These are phyloP conservation scores for Thalia dealbata DNA, from an alignment of 176 grass and related monocot species.

Conservation along the genomic window DNA sequence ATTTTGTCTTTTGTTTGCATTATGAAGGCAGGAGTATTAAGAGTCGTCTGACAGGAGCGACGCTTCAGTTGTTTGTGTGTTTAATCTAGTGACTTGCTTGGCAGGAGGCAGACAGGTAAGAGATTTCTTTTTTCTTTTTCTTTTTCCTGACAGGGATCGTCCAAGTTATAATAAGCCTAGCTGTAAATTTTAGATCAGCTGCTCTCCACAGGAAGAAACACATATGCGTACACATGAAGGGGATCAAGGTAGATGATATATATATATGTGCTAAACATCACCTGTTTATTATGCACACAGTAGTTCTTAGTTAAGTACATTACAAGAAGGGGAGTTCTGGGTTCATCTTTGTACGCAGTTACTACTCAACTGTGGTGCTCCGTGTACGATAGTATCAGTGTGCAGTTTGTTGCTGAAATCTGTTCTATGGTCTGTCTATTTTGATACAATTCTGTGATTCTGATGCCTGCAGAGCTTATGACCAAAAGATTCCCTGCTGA, in stretches of 20 bases:
- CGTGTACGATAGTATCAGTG: background rate
- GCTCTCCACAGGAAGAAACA: background rate
- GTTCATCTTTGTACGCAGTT: no score
- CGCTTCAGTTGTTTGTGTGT: background rate
- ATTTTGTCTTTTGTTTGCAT: background rate
- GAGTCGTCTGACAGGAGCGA: background rate
- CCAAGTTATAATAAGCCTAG: background rate
- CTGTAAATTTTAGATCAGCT: background rate
- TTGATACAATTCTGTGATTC: background rate
- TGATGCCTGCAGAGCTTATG: no score
- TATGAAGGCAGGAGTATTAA: no score
- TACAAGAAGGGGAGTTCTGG: background rate
- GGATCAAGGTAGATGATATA: no score
- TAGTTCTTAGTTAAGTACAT: no score
- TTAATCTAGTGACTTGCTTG: background rate
- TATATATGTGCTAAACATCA: background rate
- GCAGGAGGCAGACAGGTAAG: background rate
- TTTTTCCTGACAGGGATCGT: background rate
- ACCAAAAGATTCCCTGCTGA: background rate
- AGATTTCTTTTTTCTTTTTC: no score
- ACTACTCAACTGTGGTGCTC: background rate
- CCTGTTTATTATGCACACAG: background rate
- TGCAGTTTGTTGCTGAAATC: background rate
- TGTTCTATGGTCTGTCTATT: background rate
- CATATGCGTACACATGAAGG: no score